Percentiles rank a stretch among this genome's conserved stretches.
Conservation (phyloP, 352 stramenopile genomes). For the Phytophthora melonis region DNA sequence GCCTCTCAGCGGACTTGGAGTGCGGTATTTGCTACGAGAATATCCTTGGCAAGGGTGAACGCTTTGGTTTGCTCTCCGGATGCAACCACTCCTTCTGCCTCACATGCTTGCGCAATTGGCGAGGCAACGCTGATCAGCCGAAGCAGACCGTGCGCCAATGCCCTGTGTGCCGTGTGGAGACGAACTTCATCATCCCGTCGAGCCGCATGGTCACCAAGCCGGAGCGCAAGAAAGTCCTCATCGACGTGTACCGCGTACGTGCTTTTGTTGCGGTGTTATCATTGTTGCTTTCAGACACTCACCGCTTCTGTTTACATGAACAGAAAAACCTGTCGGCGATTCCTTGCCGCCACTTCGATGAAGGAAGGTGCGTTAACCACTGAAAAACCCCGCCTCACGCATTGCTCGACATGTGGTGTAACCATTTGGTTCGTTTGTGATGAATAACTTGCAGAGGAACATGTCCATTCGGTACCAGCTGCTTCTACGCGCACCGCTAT, state of each 20-base stretch:
- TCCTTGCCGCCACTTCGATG: constrained; percentile 86
- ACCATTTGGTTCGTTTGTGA: constrained; percentile 24
- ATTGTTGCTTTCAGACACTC: constrained; percentile 7
- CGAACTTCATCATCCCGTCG: constrained; percentile 86
- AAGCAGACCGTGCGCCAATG: constrained; percentile 86
- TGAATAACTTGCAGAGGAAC: constrained; percentile 53
- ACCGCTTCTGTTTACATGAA: not conserved
- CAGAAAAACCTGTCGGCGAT: constrained; percentile 80
- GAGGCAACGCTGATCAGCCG: constrained; percentile 63
- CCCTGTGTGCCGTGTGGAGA: constrained; percentile 80
- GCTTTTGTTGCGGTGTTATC: not conserved
- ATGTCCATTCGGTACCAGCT: constrained; percentile 89
- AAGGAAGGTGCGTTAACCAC: constrained; percentile 60
- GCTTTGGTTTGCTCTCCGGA: constrained; percentile 84
- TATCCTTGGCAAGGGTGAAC: constrained; percentile 75
- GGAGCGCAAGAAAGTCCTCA: constrained; percentile 73
- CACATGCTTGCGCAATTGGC: constrained; percentile 84
- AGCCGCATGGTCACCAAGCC: constrained; percentile 80
- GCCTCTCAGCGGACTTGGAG: constrained; percentile 73
- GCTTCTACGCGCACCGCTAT: constrained; percentile 87
- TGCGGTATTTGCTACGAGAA: constrained; percentile 91
- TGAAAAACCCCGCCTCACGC: constrained; percentile 4
- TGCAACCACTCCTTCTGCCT: constrained; percentile 89
- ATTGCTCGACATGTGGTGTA: constrained; percentile 10
- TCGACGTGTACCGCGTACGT: constrained; percentile 73